phyloP scores from a whole-genome alignment of 148 eudicot species.

The Cornus suecica region DNA sequence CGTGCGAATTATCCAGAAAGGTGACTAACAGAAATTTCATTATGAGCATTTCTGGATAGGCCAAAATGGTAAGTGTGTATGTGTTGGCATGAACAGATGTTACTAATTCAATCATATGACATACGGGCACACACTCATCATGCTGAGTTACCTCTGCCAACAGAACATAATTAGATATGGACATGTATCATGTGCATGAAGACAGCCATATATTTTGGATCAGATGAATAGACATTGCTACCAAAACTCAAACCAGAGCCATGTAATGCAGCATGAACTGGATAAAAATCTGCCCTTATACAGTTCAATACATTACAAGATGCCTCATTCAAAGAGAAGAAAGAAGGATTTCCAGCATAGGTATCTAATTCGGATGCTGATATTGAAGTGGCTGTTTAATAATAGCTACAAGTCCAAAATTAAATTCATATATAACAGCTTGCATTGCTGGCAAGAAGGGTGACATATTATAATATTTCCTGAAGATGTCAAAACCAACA shows the following conservation, averaged over 20 bases:
- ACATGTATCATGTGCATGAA: not conserved
- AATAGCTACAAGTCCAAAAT: not conserved
- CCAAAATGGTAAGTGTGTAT: not conserved
- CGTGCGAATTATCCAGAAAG: not conserved
- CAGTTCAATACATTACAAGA: constrained; percentile 6
- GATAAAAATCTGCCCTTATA: not conserved
- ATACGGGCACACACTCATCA: not conserved
- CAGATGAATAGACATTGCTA: not conserved
- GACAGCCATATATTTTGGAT: not conserved
- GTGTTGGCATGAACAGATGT: not conserved
- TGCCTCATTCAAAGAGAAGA: not conserved
- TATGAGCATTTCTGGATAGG: not conserved
- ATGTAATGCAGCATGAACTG: not conserved
- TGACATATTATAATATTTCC: not conserved
- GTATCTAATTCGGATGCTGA: not conserved
- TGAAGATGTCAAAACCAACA: constrained; percentile 11
- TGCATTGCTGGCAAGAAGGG: not conserved
- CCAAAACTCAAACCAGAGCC: not conserved
- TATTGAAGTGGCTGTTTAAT: not conserved
- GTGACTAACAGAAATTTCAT: not conserved
- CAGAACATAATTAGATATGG: not conserved
- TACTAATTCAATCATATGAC: not conserved
- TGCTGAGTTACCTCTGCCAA: not conserved
- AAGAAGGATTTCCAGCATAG: not conserved
- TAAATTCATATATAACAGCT: not conserved